Base-by-base conservation (phyloP, 108 stramenopile species). In the Hondaea fermentalgiana region DNA sequence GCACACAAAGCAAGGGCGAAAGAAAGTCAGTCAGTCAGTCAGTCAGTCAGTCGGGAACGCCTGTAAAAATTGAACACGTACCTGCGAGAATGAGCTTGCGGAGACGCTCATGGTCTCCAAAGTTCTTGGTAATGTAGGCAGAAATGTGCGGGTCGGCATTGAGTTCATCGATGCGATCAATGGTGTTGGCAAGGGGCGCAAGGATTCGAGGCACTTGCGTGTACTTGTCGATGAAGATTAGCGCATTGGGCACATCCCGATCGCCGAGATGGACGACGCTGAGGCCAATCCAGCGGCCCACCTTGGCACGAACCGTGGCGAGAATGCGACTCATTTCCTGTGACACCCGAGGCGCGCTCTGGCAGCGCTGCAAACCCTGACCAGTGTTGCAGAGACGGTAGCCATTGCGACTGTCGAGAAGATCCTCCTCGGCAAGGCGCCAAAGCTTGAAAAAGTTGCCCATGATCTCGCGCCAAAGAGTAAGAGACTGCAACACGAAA, bases 191-290 rank as follows among this genome's bases (percentile, higher is more conserved):
- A 17, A 97, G 92, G 8, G 96, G 96, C 5, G 72, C 88, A 4
- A 97, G 88, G 71, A 97, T 95, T 25, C 96, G 91, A 35, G 96
- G 96, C 45, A 97, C 95, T 92, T 96, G 95, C 17, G 96, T 96
- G 91, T 97, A 97, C 91, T 97, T 97, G 93, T 97, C 96, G 89
- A 97, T 97, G 91, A 97, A 97, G 28, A 96, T 90, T 35, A 97
- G 90, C 16, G 96, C 96, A 89, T 97, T 97, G 58, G 96, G 96
- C 47, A 97, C 96, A 92, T 97, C 96, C 29, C 96, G 94, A 90
- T 95, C 94, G 5, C 94, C 96, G 57, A 97, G 91, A 87, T 97
- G 96, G 60, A 97, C 93, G 25, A 97, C 96, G 23, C 91, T 92
- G n/a, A 96, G 89, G 16, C 96, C 96, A 1, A 97, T 95, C 96